These are phyloP conservation scores for Geotrichum bryndzae DNA, from an alignment of 1,139 yeast species.

Conservation along the genomic window DNA sequence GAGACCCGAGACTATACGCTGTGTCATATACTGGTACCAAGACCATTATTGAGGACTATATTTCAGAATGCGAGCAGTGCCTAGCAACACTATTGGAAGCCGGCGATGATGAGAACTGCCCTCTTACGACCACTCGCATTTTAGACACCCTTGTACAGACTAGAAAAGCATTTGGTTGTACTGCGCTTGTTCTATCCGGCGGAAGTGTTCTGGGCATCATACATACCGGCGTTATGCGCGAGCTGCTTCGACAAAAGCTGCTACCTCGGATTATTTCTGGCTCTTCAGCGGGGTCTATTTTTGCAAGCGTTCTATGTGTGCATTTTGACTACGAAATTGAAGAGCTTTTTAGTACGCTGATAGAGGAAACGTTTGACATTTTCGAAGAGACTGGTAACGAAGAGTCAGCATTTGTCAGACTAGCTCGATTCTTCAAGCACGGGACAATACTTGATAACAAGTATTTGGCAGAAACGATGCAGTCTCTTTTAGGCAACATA, in stretches of 20 bases:
- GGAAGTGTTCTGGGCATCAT: conserved; percentile 92
- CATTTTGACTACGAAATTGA: conserved; percentile 71
- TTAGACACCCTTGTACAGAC: conserved; percentile 81
- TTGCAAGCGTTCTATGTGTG: conserved; percentile 82
- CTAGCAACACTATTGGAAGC: conserved; percentile 44
- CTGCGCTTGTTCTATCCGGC: conserved; percentile 88
- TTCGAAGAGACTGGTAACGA: conserved; percentile 53
- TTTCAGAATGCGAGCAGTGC: conserved; percentile 65
- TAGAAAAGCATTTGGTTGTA: conserved; percentile 83
- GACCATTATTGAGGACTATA: conserved; percentile 70
- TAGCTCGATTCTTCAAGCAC: conserved; percentile 59
- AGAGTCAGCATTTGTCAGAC: conserved; percentile 45
- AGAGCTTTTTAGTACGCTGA: conserved; percentile 43
- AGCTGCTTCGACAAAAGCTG: conserved; percentile 64
- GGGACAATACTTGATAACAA: conserved; percentile 87
- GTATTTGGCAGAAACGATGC: conserved; percentile 68
- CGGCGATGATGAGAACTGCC: conserved; percentile 16
- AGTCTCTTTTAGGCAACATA: conserved; percentile 75
- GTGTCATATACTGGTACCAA: conserved; percentile 87
- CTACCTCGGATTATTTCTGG: conserved; percentile 92
- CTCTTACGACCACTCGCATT: conserved; percentile 58
- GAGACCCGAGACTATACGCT: conserved; percentile 68
- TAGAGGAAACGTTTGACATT: conserved; percentile 55
- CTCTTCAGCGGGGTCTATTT: conserved; percentile 92
- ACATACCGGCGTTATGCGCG: conserved; percentile 86